A percentile compares a stretch with the other conserved stretches of the same genome.
Evolutionary conservation across 495 filamentous ascomycete genomes (phyloP).

Genomic region (Aspergillus sparsus): DNA sequence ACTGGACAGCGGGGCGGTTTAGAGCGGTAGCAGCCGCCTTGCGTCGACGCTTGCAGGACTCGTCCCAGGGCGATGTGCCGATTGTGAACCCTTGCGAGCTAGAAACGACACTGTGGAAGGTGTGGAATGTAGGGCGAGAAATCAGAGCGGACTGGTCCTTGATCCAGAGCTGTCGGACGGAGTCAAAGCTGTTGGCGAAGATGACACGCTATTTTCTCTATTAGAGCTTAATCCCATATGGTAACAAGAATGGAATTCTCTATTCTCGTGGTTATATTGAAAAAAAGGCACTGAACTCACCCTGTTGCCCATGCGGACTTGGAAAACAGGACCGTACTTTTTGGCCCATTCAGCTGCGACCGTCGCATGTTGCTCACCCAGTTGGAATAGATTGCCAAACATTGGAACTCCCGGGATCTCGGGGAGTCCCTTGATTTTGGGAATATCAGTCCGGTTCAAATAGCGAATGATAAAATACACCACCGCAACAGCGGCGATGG

Average conservation of each 20-base stretch:
- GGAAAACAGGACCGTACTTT: constrained; percentile 67
- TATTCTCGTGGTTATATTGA: not conserved
- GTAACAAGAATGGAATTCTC: no score
- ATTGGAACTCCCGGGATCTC: constrained; percentile 64
- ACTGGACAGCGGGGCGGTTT: constrained; percentile 65
- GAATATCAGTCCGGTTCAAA: constrained; percentile 57
- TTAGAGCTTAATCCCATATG: no score
- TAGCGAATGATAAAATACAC: constrained; percentile 55
- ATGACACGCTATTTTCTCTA: constrained; percentile 54
- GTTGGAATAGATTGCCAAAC: constrained; percentile 63
- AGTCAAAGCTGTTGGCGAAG: constrained; percentile 69
- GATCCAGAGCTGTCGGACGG: constrained; percentile 68
- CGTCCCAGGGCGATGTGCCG: constrained; percentile 74
- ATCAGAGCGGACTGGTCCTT: constrained; percentile 71
- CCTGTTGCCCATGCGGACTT: constrained; percentile 65
- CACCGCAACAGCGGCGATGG: constrained; percentile 42
- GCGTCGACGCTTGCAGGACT: constrained; percentile 67
- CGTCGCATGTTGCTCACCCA: constrained; percentile 57
- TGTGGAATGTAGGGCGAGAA: constrained; percentile 68
- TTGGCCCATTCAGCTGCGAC: constrained; percentile 56
- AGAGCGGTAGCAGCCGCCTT: constrained; percentile 71
- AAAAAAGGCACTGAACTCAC: constrained; percentile 32
- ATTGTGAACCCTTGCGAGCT: constrained; percentile 71
- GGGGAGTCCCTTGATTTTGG: constrained; percentile 64
- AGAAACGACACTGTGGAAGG: constrained; percentile 71